Conservation (phyloP, 2,329 filamentous ascomycete genomes). For the Seiridium cupressi region DNA sequence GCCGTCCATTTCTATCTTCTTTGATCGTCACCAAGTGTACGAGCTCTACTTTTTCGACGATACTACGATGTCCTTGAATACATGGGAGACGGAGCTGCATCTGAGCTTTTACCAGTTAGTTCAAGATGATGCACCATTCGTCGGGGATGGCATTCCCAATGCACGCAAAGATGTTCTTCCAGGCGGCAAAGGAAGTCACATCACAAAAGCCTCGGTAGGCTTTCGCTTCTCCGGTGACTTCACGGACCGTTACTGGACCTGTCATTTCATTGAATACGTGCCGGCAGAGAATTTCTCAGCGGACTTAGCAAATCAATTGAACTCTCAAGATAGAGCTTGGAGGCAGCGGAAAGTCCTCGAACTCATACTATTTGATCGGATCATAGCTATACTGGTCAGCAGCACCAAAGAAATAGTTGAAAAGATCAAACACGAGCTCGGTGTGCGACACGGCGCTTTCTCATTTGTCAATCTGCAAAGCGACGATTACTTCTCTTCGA, state of each 20-base stretch:
- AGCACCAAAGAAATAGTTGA: constrained; percentile 11
- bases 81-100: constrained; percentile 28
- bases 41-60: constrained; percentile 23
- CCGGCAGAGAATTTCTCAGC: background rate
- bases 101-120: constrained; percentile 21
- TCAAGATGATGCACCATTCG: background rate
- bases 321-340: constrained; percentile 10
- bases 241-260: constrained; percentile 31
- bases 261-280: constrained; percentile 20
- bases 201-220: constrained; percentile 16
- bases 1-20: constrained; percentile 14
- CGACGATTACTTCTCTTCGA: constrained; percentile 6
- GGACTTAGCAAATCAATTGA: background rate
- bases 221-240: constrained; percentile 30
- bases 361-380: constrained; percentile 20
- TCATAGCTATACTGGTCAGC: background rate
- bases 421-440: background rate
- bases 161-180: background rate
- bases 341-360: constrained; percentile 28
- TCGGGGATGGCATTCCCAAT: background rate
- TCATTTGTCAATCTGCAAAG: constrained; percentile 2
- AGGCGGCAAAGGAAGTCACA: background rate
- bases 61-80: constrained; percentile 18
- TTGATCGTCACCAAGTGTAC: constrained; percentile 17
- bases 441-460: background rate